Evolutionary conservation across 768 basidiomycete genomes (phyloP), one percentile per base, ranked within the genome.

Genomic region (Cystofilobasidium macerans): DNA sequence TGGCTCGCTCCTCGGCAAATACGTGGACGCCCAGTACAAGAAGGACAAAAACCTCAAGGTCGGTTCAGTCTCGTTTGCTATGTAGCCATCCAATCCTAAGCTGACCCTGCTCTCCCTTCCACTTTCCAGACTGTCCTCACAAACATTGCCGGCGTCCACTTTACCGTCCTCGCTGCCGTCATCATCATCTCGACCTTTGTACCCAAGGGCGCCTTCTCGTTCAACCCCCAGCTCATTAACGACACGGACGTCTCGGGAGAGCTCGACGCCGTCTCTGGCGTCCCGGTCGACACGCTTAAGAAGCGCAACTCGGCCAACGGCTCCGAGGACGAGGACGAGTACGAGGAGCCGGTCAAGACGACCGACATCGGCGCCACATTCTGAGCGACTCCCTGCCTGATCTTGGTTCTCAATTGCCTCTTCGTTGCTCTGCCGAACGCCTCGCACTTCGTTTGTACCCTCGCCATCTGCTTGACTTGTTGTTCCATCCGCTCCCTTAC

Each of bases 141-240:
- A 38, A 61, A 65, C n/a, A 66, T 74, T 36, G 67, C 69, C 26
- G 61, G 70, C 20, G 53, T 57, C 14, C 53, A 63, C 32, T 42
- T 56, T 32, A 53, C 61, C 18, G 68, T 75, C 48, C 65, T 72
- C 59, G 71, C 67, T 24, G 72, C 57, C 40, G 67, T 75, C 59
- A 70, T 75, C 62, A 53, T 73, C 51, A 43, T 63, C 24, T 57
- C 73, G 14, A 73, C 74, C 7, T 65, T 71, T 43, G 69, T 73
- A 47, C 74, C 72, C 33, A 62, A 61, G 43, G 74, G 74, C 33
- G 71, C 71, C 0, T 57, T 75, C 40, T 40, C 74, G 11, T 48
- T 73, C 70, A 75, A 75, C 71, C 74, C 74, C 18, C 63, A 69
- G 47, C 33, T 70, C 47, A 62, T 75, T 64, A 68, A 72, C 38